phyloP scores from a whole-genome alignment of 2,329 filamentous ascomycete species.

The Pezicula neosporulosa region DNA sequence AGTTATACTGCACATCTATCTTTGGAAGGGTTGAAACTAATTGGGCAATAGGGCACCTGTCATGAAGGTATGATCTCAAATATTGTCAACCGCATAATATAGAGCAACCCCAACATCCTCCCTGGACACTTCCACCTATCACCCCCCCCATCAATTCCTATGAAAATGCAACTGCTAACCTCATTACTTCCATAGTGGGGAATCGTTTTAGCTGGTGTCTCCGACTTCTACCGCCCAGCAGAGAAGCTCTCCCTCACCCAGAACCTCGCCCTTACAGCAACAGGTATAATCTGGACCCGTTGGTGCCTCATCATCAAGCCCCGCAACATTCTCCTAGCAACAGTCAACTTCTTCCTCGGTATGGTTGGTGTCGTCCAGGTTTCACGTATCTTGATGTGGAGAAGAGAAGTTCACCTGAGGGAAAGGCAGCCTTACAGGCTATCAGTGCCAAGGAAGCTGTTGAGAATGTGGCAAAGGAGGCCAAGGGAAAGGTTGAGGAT shows the following conservation, averaged over 20 bases:
- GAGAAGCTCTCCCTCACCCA: constrained; percentile 92
- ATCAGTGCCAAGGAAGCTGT: constrained; percentile 18
- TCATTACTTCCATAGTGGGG: constrained; percentile 64
- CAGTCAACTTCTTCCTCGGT: constrained; percentile 98
- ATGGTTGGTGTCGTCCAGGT: constrained; percentile 82
- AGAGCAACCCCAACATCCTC: not conserved
- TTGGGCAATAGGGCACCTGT: constrained; percentile 70
- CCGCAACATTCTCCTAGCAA: constrained; percentile 88
- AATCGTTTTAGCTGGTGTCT: constrained; percentile 86
- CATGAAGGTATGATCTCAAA: constrained; percentile 64
- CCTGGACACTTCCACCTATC: not conserved
- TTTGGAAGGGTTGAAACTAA: constrained; percentile 7
- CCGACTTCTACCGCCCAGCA: constrained; percentile 86
- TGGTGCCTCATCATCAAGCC: constrained; percentile 99
- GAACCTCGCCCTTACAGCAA: constrained; percentile 85
- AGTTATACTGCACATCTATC: not conserved
- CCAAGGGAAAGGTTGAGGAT: constrained; percentile 32
- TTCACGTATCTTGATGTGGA: constrained; percentile 68
- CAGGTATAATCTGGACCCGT: constrained; percentile 94
- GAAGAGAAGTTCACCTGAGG: constrained; percentile 59
- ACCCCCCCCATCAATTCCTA: not conserved
- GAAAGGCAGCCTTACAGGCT: constrained; percentile 28
- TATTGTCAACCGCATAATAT: constrained; percentile 4
- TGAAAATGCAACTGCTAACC: not conserved
- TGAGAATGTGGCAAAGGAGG: constrained; percentile 17